A percentile compares a stretch with the other conserved stretches of the same genome.
Conservation (phyloP, 2,329 filamentous ascomycete genomes). For the Esteya vermicola region DNA sequence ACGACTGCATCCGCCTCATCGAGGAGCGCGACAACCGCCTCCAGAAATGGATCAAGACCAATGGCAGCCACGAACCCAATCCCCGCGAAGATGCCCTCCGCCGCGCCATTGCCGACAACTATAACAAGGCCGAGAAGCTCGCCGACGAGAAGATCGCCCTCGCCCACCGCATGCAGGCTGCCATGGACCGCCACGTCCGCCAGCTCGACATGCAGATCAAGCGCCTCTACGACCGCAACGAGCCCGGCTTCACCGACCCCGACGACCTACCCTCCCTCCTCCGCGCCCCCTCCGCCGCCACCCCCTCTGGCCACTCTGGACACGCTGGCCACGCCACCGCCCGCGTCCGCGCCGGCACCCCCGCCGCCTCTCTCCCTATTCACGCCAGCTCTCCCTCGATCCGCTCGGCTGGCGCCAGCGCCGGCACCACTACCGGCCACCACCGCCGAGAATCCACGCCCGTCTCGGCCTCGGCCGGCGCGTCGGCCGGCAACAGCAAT, state of each 20-base stretch:
- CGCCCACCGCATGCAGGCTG: slow-evolving; percentile 45
- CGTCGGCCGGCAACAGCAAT: slow-evolving; percentile 10
- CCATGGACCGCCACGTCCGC: slow-evolving; percentile 48
- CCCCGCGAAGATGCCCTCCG: slow-evolving; percentile 60
- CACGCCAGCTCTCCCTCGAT: slow-evolving; percentile 36
- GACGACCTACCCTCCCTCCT: slow-evolving; percentile 50
- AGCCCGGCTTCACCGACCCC: slow-evolving; percentile 46
- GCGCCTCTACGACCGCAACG: slow-evolving; percentile 42
- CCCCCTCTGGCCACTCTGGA: no score
- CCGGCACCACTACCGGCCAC: slow-evolving; percentile 19
- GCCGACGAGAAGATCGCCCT: slow-evolving; percentile 63
- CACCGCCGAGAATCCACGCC: slow-evolving; percentile 10
- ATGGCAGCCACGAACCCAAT: slow-evolving; percentile 59
- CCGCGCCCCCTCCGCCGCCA: slow-evolving; percentile 40
- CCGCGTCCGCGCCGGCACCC: slow-evolving; percentile 45
- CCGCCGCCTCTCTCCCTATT: slow-evolving; percentile 49
- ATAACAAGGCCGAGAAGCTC: slow-evolving; percentile 51
- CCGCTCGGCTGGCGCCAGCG: slow-evolving; percentile 15
- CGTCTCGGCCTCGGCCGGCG: background rate
- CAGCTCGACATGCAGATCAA: slow-evolving; percentile 51
- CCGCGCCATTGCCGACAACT: slow-evolving; percentile 53
- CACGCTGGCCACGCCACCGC: slow-evolving; percentile 47
- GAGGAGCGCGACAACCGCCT: slow-evolving; percentile 59
- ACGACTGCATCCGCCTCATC: slow-evolving; percentile 54
- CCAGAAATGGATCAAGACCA: slow-evolving; percentile 67